phyloP scores from a whole-genome alignment of 768 basidiomycete genomes.

The Russula ochroleuca region DNA sequence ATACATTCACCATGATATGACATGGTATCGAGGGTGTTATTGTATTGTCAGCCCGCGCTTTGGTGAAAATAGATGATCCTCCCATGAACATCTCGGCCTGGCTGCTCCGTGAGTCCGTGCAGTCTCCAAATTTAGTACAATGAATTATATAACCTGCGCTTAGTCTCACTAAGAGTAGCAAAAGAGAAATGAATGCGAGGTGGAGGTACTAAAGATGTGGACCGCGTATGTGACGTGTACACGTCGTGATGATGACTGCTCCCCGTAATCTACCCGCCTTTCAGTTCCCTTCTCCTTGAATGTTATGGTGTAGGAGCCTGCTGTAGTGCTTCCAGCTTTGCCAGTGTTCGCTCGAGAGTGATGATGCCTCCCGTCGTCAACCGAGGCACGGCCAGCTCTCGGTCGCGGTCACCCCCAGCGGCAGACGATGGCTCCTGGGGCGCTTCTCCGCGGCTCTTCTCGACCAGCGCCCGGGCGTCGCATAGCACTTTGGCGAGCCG shows the following conservation, averaged over 20 bases:
- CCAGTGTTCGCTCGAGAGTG: constrained; percentile 68
- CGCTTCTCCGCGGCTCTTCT: constrained; percentile 50
- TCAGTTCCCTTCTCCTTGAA: background rate
- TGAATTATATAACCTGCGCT: constrained; percentile 7
- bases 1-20: constrained; percentile 9
- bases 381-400: constrained; percentile 62
- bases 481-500: constrained; percentile 65
- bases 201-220: constrained; percentile 4
- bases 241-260: constrained; percentile 13
- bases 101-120: background rate
- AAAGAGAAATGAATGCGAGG: constrained; percentile 7
- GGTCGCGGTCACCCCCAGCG: constrained; percentile 26
- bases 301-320: constrained; percentile 8
- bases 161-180: background rate
- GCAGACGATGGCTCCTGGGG: constrained; percentile 25
- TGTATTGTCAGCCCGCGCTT: constrained; percentile 13
- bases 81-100: background rate
- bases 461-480: constrained; percentile 59
- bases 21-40: background rate
- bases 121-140: background rate
- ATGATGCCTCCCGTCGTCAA: constrained; percentile 77
- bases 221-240: background rate
- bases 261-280: constrained; percentile 1
- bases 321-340: constrained; percentile 52
- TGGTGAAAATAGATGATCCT: constrained; percentile 7